Evolutionary conservation across 116 monocot genomes (phyloP).

Genomic region (Papilionanthe hybrid): DNA sequence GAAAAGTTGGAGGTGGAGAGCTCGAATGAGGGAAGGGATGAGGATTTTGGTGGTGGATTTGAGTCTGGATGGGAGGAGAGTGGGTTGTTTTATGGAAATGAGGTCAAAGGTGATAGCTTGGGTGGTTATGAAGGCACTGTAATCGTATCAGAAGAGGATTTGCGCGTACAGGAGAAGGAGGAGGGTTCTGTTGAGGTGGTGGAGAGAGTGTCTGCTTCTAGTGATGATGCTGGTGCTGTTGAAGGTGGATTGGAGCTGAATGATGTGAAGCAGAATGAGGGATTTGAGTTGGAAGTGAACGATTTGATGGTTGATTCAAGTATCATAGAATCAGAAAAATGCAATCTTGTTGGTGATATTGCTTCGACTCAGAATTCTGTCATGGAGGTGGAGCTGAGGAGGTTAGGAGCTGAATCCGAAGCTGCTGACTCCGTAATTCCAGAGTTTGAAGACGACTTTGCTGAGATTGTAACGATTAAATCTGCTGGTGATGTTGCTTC

Average conservation of each 20-base stretch:
- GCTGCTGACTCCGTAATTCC: background rate
- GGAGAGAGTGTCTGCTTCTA: too few relatives aligned
- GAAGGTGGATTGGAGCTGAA: background rate
- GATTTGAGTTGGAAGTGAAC: background rate
- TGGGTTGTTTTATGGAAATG: background rate
- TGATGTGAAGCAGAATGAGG: background rate
- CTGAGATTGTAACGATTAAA: too few relatives aligned
- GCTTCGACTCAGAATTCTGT: background rate
- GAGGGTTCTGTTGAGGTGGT: too few relatives aligned
- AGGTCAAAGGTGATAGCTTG: constrained; percentile 8
- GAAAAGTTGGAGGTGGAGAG: background rate
- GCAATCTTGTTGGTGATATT: background rate
- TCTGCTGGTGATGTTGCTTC: too few relatives aligned
- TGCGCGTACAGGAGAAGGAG: background rate
- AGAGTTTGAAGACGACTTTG: too few relatives aligned
- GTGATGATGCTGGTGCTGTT: background rate
- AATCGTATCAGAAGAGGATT: background rate
- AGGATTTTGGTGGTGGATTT: background rate
- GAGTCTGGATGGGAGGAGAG: background rate
- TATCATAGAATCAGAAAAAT: background rate
- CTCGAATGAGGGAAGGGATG: background rate
- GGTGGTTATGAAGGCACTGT: background rate
- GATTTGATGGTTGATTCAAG: background rate
- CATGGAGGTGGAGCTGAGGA: background rate
- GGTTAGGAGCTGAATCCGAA: background rate